phyloP scores from a whole-genome alignment of 1,284 basidiomycete genomes.

The Entoloma clypeatum region DNA sequence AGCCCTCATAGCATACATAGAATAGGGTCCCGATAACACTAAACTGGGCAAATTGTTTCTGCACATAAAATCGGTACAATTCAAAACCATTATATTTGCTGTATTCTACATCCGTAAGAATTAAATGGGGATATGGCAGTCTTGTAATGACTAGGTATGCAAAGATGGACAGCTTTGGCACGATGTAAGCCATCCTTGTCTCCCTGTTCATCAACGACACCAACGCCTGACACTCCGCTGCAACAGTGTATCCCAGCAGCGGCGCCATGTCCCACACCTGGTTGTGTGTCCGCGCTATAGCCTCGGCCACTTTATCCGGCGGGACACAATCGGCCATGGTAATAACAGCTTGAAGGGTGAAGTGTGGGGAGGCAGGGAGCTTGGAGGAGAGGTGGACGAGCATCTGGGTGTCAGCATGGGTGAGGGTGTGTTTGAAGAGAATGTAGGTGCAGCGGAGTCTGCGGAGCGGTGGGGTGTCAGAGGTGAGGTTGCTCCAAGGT shows the following conservation, averaged over 20 bases:
- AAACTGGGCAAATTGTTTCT: too few species aligned
- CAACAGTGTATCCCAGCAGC: slow-evolving; percentile 57
- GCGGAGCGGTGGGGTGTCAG: slow-evolving; percentile 7
- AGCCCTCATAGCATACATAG: too few species aligned
- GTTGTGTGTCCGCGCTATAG: slow-evolving; percentile 67
- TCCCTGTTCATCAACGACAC: slow-evolving; percentile 55
- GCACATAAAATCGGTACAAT: too few species aligned
- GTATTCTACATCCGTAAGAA: too few species aligned
- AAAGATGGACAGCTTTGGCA: too few species aligned
- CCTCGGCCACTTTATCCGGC: slow-evolving; percentile 57
- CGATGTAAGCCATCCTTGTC: slow-evolving; percentile 55
- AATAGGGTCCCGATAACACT: too few species aligned
- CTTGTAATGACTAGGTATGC: too few species aligned
- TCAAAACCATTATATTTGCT: too few species aligned
- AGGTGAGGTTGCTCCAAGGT: neutral
- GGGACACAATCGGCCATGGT: slow-evolving; percentile 53
- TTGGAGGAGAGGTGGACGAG: slow-evolving; percentile 45
- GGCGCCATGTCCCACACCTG: slow-evolving; percentile 71
- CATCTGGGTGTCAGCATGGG: slow-evolving; percentile 56
- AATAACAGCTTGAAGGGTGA: slow-evolving; percentile 70
- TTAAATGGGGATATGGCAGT: too few species aligned
- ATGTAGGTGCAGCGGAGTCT: slow-evolving; percentile 69
- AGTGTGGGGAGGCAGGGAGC: slow-evolving; percentile 37
- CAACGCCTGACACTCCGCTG: slow-evolving; percentile 52
- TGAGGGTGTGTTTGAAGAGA: slow-evolving; percentile 61